Base-by-base conservation (phyloP, 83 land plant genomes). In the Thuja plicata region DNA sequence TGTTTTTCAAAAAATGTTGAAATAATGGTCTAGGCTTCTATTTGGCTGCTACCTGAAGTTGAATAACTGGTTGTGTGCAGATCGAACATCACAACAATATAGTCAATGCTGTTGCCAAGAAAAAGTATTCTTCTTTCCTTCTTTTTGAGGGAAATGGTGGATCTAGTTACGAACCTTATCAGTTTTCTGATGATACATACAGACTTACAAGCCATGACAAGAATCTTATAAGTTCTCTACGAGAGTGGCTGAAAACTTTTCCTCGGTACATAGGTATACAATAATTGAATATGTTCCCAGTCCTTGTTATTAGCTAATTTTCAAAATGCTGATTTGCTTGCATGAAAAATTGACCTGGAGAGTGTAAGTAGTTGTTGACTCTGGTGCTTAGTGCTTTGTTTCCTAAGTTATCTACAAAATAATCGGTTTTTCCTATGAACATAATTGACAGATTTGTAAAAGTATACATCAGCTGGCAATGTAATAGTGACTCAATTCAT, bases 91-190 rank as follows among this genome's bases (percentile, higher is more conserved):
- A 91, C 66, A 77, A 84, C 40, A 27, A 35, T 32, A 90, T 88
- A 12, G 54, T 89, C 30, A 87, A 87, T 81, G 87, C 79, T 87
- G 70, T 78, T 82, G 89, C 84, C 86, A 87, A 52, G 48, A 90
- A 84, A 80, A 88, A 62, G 35, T 90, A 54, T 48, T 94, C 95
- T 30, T 89, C 95, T 16, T 93, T 91, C 87, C 93, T 93, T 17
- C 87, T 94, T 10, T 94, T 90, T 88, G 91, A 91, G 30, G 92
- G 95, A 79, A 94, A 89, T 71, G 8, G 24, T 85, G 86, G 89
- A n/a, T 12, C 77, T 77, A 55, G 62, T 45, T 91, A 90, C 32
- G 52, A 24, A 45, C 93, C 94, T 46, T 94, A 94, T 87, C 94
- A 93, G 62, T 40, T 2, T 85, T 94, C 93, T 19, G 40, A 10